Evolutionary conservation across 2,329 filamentous ascomycete species (phyloP).

Genomic region (Neonectria punicea): DNA sequence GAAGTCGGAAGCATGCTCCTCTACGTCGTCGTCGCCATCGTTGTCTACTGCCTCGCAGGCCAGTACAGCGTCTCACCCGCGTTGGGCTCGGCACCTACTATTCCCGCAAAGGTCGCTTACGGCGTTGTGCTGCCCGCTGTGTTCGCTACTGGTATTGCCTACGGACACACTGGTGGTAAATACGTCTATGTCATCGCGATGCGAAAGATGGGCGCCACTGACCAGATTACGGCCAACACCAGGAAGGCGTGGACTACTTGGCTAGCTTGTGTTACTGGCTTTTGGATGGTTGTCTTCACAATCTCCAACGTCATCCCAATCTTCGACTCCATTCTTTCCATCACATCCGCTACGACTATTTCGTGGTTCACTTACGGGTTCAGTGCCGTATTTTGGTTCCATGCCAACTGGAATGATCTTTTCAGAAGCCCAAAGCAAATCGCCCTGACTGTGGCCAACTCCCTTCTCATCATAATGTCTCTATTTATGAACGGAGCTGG

Average conservation of each 20-base stretch:
- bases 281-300: slow-evolving; percentile 42
- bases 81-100: slow-evolving; percentile 33
- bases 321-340: slow-evolving; percentile 44
- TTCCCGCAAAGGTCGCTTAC: slow-evolving; percentile 42
- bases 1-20: slow-evolving; percentile 40
- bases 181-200: slow-evolving; percentile 37
- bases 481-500: slow-evolving; percentile 42
- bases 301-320: slow-evolving; percentile 44
- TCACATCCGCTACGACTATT: slow-evolving; percentile 39
- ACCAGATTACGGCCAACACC: slow-evolving; percentile 36
- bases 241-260: slow-evolving; percentile 42
- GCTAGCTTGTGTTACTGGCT: slow-evolving; percentile 33
- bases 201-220: slow-evolving; percentile 29
- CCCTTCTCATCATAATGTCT: slow-evolving; percentile 31
- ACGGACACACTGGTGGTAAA: slow-evolving; percentile 43
- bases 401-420: slow-evolving; percentile 33
- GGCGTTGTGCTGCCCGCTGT: slow-evolving; percentile 41
- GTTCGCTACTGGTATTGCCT: slow-evolving; percentile 36
- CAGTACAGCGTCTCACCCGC: slow-evolving; percentile 38
- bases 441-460: slow-evolving; percentile 30
- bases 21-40: slow-evolving; percentile 39
- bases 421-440: slow-evolving; percentile 37
- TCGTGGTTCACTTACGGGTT: slow-evolving; percentile 43
- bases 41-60: slow-evolving; percentile 39
- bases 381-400: slow-evolving; percentile 40